Evolutionary conservation across 768 basidiomycete genomes (phyloP).

Genomic region (Termitomyces sp.): DNA sequence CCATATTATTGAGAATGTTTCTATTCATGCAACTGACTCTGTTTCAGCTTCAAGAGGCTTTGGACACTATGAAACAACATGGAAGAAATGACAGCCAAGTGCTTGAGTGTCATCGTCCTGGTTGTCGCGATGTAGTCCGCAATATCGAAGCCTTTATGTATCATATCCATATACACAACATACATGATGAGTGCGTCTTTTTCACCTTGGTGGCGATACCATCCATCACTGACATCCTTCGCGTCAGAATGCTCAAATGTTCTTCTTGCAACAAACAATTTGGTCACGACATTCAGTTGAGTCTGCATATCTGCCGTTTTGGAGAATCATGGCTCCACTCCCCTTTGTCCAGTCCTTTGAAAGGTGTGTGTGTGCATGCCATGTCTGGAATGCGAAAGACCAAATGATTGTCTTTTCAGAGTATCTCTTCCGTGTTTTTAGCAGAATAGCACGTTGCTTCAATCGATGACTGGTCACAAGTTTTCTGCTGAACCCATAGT

Average conservation of each 20-base stretch:
- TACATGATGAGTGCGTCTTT: conserved; percentile 34
- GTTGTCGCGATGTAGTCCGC: conserved; percentile 38
- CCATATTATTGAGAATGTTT: neutral
- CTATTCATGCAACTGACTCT: neutral
- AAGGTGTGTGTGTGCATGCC: neutral
- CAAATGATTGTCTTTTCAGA: neutral
- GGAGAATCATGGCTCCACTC: neutral
- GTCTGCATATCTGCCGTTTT: neutral
- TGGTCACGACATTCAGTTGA: neutral
- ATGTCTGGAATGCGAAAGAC: neutral
- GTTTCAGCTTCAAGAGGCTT: conserved; percentile 33
- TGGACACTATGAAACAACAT: conserved; percentile 19
- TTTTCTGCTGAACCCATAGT: neutral
- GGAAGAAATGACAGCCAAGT: conserved; percentile 22
- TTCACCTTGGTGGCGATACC: neutral
- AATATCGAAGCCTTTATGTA: conserved; percentile 40
- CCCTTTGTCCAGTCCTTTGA: neutral
- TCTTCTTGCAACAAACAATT: neutral
- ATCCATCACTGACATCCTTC: neutral
- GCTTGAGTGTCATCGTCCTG: conserved; percentile 39
- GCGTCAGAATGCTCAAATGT: neutral
- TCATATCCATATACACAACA: conserved; percentile 54
- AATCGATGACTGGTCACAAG: neutral
- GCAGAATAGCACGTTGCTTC: neutral
- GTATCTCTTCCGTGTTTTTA: conserved; percentile 4